phyloP scores from a whole-genome alignment of 805 yeast genomes.

The Suhomyces sp. region DNA sequence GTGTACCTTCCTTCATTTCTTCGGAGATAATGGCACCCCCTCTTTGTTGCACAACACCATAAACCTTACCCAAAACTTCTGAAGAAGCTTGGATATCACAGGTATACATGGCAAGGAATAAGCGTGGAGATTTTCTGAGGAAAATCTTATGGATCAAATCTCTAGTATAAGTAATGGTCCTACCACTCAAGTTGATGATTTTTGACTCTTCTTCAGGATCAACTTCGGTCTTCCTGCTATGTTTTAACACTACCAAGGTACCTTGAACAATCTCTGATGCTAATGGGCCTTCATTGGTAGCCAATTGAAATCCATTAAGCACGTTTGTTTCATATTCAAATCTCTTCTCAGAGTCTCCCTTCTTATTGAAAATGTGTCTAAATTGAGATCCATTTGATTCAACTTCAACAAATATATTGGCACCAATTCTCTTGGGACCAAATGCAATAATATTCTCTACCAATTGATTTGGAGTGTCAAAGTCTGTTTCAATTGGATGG shows the following conservation, averaged over 20 bases:
- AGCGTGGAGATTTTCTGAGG: constrained; percentile 81
- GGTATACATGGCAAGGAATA: constrained; percentile 87
- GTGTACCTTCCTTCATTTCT: constrained; percentile 98
- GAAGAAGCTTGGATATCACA: constrained; percentile 95
- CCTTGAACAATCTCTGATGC: constrained; percentile 89
- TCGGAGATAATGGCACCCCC: constrained; percentile 84
- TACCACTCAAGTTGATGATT: constrained; percentile 59
- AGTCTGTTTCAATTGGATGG: constrained; percentile 20
- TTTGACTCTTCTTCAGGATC: constrained; percentile 27
- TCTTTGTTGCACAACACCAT: constrained; percentile 87
- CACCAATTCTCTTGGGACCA: constrained; percentile 77
- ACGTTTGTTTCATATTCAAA: constrained; percentile 58
- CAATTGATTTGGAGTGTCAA: constrained; percentile 18
- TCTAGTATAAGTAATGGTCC: constrained; percentile 69
- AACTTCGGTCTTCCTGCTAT: constrained; percentile 36
- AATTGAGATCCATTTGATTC: constrained; percentile 27
- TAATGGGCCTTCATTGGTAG: constrained; percentile 82
- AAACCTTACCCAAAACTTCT: constrained; percentile 92
- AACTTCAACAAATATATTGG: constrained; percentile 69
- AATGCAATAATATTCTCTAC: constrained; percentile 52
- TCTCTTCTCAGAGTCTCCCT: constrained; percentile 14
- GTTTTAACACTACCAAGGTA: constrained; percentile 49
- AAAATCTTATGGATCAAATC: constrained; percentile 71
- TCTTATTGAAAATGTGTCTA: constrained; percentile 23
- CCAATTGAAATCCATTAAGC: constrained; percentile 80